Evolutionary conservation across 192 early-diverging fungal genomes (phyloP).

Genomic region (Rhizophagus clarus): DNA sequence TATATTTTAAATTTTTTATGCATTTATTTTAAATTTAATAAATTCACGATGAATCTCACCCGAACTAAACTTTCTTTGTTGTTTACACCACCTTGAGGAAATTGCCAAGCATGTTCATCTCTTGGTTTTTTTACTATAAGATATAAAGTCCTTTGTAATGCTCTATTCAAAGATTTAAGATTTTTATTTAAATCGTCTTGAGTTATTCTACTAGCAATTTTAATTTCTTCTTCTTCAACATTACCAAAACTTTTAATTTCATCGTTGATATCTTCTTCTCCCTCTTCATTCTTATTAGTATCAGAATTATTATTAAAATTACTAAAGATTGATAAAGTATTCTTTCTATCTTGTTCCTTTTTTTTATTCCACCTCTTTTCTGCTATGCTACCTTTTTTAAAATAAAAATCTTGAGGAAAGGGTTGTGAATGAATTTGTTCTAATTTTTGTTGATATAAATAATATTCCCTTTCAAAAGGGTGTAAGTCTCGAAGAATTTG

Average conservation of each 20-base stretch:
- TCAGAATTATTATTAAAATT: conserved; percentile 60
- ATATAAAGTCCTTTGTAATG: conserved; percentile 76
- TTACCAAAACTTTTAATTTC: conserved; percentile 18
- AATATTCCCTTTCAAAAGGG: conserved; percentile 70
- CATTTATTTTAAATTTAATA: background rate
- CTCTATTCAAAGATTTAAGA: conserved; percentile 73
- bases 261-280: background rate
- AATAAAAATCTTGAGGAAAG: conserved; percentile 71
- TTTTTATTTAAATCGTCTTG: conserved; percentile 68
- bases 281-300: conserved; percentile 42
- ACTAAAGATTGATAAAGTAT: conserved; percentile 1
- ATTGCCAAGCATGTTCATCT: conserved; percentile 64
- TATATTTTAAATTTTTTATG: too few relatives aligned
- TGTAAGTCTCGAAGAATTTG: conserved; percentile 62
- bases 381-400: conserved; percentile 75
- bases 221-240: conserved; percentile 57
- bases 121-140: conserved; percentile 72
- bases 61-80: conserved; percentile 71
- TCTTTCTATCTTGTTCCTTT: background rate
- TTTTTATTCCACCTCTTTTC: conserved; percentile 50
- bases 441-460: conserved; percentile 65
- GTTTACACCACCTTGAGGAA: conserved; percentile 69
- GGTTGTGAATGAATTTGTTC: conserved; percentile 53
- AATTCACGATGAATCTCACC: conserved; percentile 39
- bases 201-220: conserved; percentile 57